Conservation (phyloP, 2,329 filamentous ascomycete species). For the Curvularia verruculosa region DNA sequence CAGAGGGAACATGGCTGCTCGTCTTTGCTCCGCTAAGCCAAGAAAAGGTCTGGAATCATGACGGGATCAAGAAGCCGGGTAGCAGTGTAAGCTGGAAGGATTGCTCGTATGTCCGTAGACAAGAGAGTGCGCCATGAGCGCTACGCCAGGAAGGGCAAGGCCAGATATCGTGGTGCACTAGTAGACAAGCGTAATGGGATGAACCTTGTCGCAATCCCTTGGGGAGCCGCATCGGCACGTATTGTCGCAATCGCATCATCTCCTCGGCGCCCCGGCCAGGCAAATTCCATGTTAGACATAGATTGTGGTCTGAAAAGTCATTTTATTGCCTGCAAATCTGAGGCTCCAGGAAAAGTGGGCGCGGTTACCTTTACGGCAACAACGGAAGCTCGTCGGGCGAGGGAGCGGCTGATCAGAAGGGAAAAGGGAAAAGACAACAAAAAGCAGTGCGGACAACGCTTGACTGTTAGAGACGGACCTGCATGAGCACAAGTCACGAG, state of each 20-base stretch:
- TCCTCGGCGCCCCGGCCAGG: not conserved
- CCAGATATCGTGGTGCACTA: not conserved
- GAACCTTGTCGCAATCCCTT: not conserved
- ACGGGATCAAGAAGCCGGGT: not conserved
- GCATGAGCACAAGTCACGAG: constrained; percentile 5
- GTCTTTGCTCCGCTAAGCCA: not conserved
- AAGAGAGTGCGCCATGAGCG: not conserved
- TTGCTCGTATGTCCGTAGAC: not conserved
- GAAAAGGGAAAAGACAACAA: not conserved
- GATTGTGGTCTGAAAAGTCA: not conserved
- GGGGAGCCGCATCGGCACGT: not conserved
- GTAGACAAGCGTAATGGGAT: not conserved
- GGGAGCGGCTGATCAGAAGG: not conserved
- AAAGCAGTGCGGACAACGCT: not conserved
- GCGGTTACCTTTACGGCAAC: not conserved
- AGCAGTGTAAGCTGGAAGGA: not conserved
- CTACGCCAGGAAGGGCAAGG: not conserved
- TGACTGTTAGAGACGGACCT: not conserved
- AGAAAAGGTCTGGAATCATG: not conserved
- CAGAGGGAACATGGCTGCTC: not conserved
- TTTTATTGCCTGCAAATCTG: not conserved
- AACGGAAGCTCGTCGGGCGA: not conserved
- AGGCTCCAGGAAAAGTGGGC: not conserved
- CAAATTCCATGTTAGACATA: not conserved
- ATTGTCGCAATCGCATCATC: not conserved